Conservation (phyloP, 192 early-diverging fungal genomes). For the Rhizoclosmatium sp. region DNA sequence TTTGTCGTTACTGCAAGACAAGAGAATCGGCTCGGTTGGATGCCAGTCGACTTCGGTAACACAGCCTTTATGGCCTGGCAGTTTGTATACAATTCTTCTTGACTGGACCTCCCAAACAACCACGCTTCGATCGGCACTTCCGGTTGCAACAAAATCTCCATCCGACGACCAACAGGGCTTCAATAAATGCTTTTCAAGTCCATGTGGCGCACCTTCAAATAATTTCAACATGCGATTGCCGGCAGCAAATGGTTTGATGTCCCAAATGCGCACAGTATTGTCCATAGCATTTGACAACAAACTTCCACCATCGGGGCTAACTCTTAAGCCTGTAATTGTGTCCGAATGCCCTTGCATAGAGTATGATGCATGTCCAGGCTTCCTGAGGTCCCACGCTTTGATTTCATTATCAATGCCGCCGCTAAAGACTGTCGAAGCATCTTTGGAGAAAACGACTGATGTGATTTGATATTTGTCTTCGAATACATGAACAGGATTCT, state of each 20-base stretch:
- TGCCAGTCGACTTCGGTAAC: conserved; percentile 96
- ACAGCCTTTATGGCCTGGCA: conserved; percentile 94
- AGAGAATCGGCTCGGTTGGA: conserved; percentile 66
- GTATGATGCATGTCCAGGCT: conserved; percentile 63
- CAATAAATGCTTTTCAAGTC: conserved; percentile 93
- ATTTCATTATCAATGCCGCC: conserved; percentile 93
- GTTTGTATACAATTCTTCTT: conserved; percentile 86
- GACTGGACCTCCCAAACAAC: conserved; percentile 88
- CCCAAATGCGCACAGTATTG: conserved; percentile 95
- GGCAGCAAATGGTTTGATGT: conserved; percentile 85
- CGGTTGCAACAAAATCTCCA: conserved; percentile 83
- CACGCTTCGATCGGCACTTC: conserved; percentile 84
- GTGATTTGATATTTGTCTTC: conserved; percentile 70
- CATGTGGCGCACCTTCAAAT: conserved; percentile 91
- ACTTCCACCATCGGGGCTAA: conserved; percentile 82
- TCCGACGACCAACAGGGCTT: conserved; percentile 89
- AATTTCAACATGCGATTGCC: conserved; percentile 78
- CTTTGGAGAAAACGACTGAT: conserved; percentile 73
- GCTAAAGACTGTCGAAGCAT: conserved; percentile 80
- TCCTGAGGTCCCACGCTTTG: conserved; percentile 90
- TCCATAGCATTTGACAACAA: conserved; percentile 92
- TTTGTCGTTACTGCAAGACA: conserved; percentile 86
- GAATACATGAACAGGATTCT: conserved; percentile 50
- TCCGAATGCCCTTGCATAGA: conserved; percentile 84
- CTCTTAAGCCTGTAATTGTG: conserved; percentile 84